Evolutionary conservation across 768 basidiomycete genomes (phyloP).

Genomic region (Phanerochaete carnosa): DNA sequence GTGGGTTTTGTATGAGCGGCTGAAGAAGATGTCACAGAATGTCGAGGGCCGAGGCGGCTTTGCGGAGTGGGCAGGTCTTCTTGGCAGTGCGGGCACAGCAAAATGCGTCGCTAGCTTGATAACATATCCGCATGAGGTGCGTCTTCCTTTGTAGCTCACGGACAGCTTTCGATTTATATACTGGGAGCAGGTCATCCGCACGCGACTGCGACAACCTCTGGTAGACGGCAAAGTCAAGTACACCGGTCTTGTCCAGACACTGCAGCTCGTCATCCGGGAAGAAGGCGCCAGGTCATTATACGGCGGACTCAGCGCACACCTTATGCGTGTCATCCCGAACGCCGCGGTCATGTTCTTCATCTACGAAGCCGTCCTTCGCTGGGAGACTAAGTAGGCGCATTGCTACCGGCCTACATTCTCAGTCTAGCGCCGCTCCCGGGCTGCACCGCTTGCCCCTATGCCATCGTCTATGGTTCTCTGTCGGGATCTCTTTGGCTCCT

Average conservation of each 20-base stretch:
- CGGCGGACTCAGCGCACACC: slow-evolving; percentile 89
- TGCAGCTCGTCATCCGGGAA: slow-evolving; percentile 81
- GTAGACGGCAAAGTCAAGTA: slow-evolving; percentile 81
- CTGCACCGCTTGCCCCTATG: not conserved
- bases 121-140: slow-evolving; percentile 97
- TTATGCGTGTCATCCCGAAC: slow-evolving; percentile 96
- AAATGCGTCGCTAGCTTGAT: slow-evolving; percentile 93
- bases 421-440: not conserved
- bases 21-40: slow-evolving; percentile 66
- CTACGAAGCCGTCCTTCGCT: slow-evolving; percentile 81
- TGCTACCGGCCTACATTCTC: not conserved
- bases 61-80: slow-evolving; percentile 74
- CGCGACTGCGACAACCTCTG: slow-evolving; percentile 85
- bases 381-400: slow-evolving; percentile 26
- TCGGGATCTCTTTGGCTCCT: not conserved
- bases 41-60: slow-evolving; percentile 54
- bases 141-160: slow-evolving; percentile 18
- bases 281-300: slow-evolving; percentile 87
- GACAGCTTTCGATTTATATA: slow-evolving; percentile 3
- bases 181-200: slow-evolving; percentile 72
- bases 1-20: slow-evolving; percentile 93
- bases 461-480: not conserved
- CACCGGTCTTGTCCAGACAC: slow-evolving; percentile 79
- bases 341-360: slow-evolving; percentile 97
- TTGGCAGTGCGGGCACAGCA: slow-evolving; percentile 88